Percentiles rank a stretch among this genome's conserved stretches.
These are phyloP conservation scores for Mollisiaceae sp. DNA, from an alignment of 2,329 filamentous ascomycete species.

Conservation along the genomic window DNA sequence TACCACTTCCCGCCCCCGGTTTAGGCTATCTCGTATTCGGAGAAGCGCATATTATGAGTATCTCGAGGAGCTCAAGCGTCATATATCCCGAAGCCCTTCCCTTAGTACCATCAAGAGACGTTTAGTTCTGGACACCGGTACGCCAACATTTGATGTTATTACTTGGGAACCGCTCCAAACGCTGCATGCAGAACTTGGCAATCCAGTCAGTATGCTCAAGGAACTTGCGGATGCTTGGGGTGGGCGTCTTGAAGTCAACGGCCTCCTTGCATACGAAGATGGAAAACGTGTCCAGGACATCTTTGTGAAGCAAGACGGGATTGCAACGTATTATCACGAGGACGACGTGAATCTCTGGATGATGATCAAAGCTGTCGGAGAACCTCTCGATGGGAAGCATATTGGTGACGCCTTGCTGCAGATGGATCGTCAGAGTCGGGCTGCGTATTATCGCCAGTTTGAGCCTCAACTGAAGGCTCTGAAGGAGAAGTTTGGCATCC, in stretches of 20 bases:
- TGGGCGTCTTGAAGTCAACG: conserved; percentile 1
- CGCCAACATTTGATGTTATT: not conserved
- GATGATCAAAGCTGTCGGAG: not conserved
- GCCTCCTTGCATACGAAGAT: not conserved
- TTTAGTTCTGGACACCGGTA: not conserved
- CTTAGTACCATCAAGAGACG: not conserved
- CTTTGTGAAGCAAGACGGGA: not conserved
- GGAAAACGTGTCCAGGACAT: not conserved
- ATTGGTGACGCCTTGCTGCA: not conserved
- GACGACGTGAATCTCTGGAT: not conserved
- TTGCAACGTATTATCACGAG: not conserved
- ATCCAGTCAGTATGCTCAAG: not conserved
- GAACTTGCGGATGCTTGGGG: not conserved
- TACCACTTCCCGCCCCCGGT: not conserved
- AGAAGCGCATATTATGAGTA: not conserved
- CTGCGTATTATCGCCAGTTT: not conserved
- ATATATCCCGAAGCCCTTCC: not conserved
- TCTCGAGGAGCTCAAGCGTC: not conserved
- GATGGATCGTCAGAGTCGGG: not conserved
- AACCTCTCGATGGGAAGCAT: not conserved
- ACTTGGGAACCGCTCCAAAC: not conserved
- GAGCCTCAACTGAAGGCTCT: not conserved
- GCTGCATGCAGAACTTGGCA: not conserved
- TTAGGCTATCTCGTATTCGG: no score
- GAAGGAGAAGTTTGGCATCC: conserved; percentile 6